Base-by-base conservation (phyloP, 2,329 filamentous ascomycete genomes). In the Xylaria sp. region DNA sequence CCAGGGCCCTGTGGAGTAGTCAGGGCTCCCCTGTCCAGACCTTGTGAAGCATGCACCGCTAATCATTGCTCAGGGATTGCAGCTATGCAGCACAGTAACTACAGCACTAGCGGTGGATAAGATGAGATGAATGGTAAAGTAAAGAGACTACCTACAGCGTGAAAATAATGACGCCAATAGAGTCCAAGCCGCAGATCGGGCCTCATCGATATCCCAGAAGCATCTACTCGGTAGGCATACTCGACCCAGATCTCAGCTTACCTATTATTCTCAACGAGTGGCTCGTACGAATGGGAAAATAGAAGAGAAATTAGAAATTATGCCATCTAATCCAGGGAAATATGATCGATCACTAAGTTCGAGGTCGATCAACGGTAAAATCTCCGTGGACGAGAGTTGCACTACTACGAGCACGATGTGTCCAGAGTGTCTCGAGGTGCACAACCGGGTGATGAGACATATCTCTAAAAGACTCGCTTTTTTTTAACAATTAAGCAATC, bases 41-140 rank as follows among this genome's bases (percentile, higher is more conserved):
- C 69, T 36, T 71, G 74, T 74, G 73, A 74, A 72, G 74, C 73
- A 75, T 72, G 75, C 72, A 71, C 68, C 73, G 73, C 69, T 76
- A 74, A 74, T 76, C 74, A 75, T 75, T 74, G 74, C 75, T 70
- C 74, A 76, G 69, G 75, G 73, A 73, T 74, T 69, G 67, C 68
- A 75, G 73, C 66, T 68, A 72, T 70, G 67, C 70, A 71, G 64
- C 36, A 57, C 42, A 68, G 64, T 64, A 62, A 71, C 61, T 30
- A 57, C 42, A 68, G 64, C 62, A 62, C 63, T 61, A 64, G 65
- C 56, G 57, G 59, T 64, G 48, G 57, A 51, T 62, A 54, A 69
- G 55, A 66, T 56, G 65, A 62, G 57, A 57, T 57, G 57, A 53
- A 57, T 63, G 51, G 53, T 21, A 21, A 27, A 27, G 24, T 27